Evolutionary conservation across 495 filamentous ascomycete genomes (phyloP), one percentile per base, ranked within the genome.

Genomic region (Hypoxylon cercidicola): DNA sequence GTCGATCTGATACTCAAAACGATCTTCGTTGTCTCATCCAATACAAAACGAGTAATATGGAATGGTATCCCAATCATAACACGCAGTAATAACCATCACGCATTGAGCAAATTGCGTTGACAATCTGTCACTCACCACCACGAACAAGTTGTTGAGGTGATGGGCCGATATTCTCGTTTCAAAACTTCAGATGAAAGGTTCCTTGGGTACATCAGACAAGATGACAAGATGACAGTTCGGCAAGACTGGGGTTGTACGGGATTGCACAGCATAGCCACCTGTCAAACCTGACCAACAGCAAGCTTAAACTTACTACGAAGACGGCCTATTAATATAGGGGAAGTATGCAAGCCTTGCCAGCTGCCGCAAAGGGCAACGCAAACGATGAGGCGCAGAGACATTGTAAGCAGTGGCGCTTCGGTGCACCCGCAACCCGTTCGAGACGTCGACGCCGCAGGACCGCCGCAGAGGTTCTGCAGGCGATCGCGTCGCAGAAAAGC

Each of bases 351-450:
- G 52, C 60, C 46, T 53, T 40, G 46, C 45, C 45, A 34, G 47
- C 61, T 64, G 61, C 61, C 61, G 48, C 25, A 64, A 64, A n/a
- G 19, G 61, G 61, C 25, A 64, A 46, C 19, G 13, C 32, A 59
- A 59, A 54, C 61, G 54, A 57, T 54, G 48, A 57, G 43, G 40
- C 43, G 25, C 15, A 63, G 44, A 40, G 34, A 45, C 25, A 35
- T 45, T 21, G n/a, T 30, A 30, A 41, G 35, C 6, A 34, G 40
- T 20, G 6, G 21, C 39, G 39, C 23, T 11, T 10, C 45, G 45
- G 45, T 48, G 4, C 23, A 48, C 18, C 15, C 45, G 34, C 7
- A 7, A 7, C 25, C 34, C 46, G 40, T 51, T 39, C 57, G 40
- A 53, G 48, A 46, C 43, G 19, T n/a, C 44, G 37, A 45, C 56